Evolutionary conservation across 2,329 filamentous ascomycete genomes (phyloP), one percentile per base, ranked within the genome.

Genomic region (Passalora sequoiae): DNA sequence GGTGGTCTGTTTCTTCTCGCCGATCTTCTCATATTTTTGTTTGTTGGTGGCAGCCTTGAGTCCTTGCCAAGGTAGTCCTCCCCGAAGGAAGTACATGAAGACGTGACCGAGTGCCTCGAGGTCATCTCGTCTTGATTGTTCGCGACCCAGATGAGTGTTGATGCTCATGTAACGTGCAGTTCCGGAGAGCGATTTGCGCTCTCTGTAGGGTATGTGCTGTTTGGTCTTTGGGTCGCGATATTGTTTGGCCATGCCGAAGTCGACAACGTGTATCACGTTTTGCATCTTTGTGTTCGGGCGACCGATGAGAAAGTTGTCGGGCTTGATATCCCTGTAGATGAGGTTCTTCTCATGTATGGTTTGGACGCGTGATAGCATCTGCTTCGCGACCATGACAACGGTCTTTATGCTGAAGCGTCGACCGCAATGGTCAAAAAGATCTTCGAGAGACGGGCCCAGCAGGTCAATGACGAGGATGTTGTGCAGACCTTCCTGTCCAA

Each of bases 241-340:
- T 68, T 97, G 92, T 74, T 98, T 98, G 52, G 92, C 92, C 92
- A 98, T 97, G 60, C 92, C 92, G 61, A 98, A 98, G 68, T 98
- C 92, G 60, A 98, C 89, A 27, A 97, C 92, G 64, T 98, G 91
- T 56, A 98, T 96, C 44, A 97, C 89, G 66, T 96, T 97, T 61
- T 89, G 86, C n/a, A 86, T 79, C 72, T 97, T 97, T 49, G 89
- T 89, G 59, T 83, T 84, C 0, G 89, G 89, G 37, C 91, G 83
- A 42, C 92, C 92, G 60, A 97, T 96, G 52, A 98, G 78, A 72
- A 98, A 97, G 74, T 98, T 98, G 74, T 98, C 92, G 44, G 92
- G 92, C 69, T 98, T 98, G 76, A 98, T 97, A 65, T 98, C 92
- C 57, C 92, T 84, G 71, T 98, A 97, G 67, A 98, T 97, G 50